Base-by-base conservation (phyloP, 169 alveolate genomes). In the Plasmodium vinckei region DNA sequence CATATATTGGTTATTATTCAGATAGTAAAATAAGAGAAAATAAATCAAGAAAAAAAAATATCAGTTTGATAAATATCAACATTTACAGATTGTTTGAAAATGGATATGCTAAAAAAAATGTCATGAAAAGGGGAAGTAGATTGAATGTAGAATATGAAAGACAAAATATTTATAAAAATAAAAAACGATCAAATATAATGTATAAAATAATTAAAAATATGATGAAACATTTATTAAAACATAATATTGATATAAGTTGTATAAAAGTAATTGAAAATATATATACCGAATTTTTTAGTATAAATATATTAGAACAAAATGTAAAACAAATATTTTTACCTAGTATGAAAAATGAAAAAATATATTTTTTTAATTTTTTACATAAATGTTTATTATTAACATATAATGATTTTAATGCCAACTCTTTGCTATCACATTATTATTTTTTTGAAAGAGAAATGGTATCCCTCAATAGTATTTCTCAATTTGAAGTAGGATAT, bases 341-440 rank as follows among this genome's bases (percentile, higher is more conserved):
- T 2, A 57, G 5, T 17, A 21, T 25, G n/a, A 6, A 46, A 1
- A 44, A 63, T 3, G 71, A 75, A 21, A 49, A 53, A 9, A 27
- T 33, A 10, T 39, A 65, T 15, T 65, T 79, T 53, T 56, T 79
- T 10, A 79, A 79, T 59, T 39, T 79, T 79, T 12, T 79, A 15
- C 60, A 79, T 9, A 63, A 64, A 44, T 79, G 89, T 54, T 25
- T 79, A 57, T 51, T 46, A 39, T 64, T 79, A 79, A 60, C 57
- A 15, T 54, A 44, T 33, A 27, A 5, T 79, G 17, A 53, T 15
- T 1, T 49, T 79, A 60, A 15, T 19, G 47, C 51, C 12, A 13
- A 51, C 19, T 79, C 89, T 2, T 47, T 79, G 60, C 57, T 79
- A 39, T 79, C 89, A 1, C 89, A 79, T 47, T 59, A 53, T 21